Evolutionary conservation across 129 eudicot species (phyloP).

Genomic region (Pittosporum tobira): DNA sequence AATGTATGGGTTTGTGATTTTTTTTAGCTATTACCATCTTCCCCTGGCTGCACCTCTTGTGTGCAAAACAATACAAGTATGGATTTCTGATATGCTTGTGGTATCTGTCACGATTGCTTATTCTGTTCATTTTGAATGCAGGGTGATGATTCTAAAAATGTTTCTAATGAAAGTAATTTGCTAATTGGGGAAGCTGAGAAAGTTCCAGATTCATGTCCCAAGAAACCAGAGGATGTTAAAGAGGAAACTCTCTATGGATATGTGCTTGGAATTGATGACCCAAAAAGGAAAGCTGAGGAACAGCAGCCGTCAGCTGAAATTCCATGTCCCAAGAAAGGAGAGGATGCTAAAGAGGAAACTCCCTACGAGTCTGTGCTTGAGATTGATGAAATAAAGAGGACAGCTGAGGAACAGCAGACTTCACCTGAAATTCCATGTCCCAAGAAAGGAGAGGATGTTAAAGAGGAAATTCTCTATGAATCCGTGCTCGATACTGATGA

Average conservation of each 20-base stretch:
- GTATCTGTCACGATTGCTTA: neutral
- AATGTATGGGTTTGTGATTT: too few species aligned
- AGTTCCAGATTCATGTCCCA: constrained; percentile 1
- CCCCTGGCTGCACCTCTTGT: too few species aligned
- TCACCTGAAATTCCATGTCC: constrained; percentile 8
- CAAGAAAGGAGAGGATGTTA: constrained; percentile 14
- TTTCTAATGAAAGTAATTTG: constrained; percentile 7
- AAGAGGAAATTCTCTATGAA: constrained; percentile 17
- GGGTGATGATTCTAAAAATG: constrained; percentile 22
- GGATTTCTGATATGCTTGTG: neutral
- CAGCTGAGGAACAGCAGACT: constrained; percentile 7
- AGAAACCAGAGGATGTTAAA: neutral
- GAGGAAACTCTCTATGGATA: neutral
- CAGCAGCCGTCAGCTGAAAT: neutral
- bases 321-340: constrained; percentile 16
- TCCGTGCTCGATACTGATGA: constrained; percentile 4
- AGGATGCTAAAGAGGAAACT: constrained; percentile 16
- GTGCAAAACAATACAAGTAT: neutral
- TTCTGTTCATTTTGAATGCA: constrained; percentile 15
- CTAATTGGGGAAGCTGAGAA: constrained; percentile 4
- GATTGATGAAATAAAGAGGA: constrained; percentile 16
- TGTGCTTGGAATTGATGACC: neutral
- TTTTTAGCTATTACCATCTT: too few species aligned
- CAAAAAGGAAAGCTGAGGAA: neutral
- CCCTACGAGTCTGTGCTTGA: constrained; percentile 9